Base-by-base conservation (phyloP, 2,329 filamentous ascomycete genomes). In the Penicillium sp. region DNA sequence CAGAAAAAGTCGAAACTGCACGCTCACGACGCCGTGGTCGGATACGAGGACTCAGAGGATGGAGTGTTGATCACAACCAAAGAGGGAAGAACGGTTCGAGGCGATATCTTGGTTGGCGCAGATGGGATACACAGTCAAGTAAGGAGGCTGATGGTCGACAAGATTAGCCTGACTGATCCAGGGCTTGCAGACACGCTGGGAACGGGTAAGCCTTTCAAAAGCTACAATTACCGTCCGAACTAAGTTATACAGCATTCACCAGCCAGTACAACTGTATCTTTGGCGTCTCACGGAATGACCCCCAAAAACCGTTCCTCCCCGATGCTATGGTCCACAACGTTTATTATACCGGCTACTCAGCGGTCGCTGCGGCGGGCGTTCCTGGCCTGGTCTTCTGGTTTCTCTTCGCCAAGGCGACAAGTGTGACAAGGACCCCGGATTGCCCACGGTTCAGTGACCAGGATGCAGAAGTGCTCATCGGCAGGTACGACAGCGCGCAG, bases 191-290 rank as follows among this genome's bases (percentile, higher is more conserved):
- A 21, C 21, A 21, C 21, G 21, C 21, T 21, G 21, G 21, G 1
- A 21, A 21, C 21, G 21, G 21, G 21, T 21, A 21, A 21, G 21
- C 21, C 21, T 21, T 21, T 21, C 21, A 21, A 21, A 21, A 21
- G 21, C 21, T 21, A 21, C n/a, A 21, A 21, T 21, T 21, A 21
- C 21, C 21, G 21, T 2, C 21, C 21, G 21, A 21, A 21, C 21
- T 21, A 21, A 21, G 21, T 21, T 21, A 21, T 21, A 1, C 21
- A 21, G 21, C 21, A 8, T 58, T 58, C 17, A 58, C 56, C 5
- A 58, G 56, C 47, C 35, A 58, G 21, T 58, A 52, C 26, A 58
- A 58, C 21, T 58, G 56, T 35, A 45, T 58, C 48, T 58, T 58
- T 23, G 56, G 46, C 2, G 48, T 52, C 13, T 58, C 56, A 7